Evolutionary conservation across 371 early-diverging fungal species (phyloP).

Genomic region (Blastocladiella emersonii): DNA sequence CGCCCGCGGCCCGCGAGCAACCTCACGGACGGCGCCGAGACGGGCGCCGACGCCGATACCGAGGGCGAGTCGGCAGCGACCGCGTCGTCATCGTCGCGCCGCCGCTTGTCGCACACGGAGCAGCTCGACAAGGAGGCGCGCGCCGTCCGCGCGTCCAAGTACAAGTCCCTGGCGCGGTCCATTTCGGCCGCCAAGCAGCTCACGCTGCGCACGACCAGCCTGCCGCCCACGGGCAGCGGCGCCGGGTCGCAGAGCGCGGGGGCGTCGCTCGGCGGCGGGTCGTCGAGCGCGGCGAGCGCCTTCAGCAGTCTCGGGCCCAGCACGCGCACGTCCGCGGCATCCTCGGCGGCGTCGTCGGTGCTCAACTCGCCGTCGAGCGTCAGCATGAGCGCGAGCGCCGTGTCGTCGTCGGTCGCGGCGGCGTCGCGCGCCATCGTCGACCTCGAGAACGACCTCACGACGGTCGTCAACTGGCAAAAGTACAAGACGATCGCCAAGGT

Average conservation of each 20-base stretch:
- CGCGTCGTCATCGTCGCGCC: too few relatives aligned
- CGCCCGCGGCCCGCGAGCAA: neutral
- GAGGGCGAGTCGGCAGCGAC: neutral
- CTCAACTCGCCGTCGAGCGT: neutral
- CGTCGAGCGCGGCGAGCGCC: too few relatives aligned
- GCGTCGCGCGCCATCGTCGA: neutral
- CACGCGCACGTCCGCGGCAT: neutral
- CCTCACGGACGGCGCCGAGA: neutral
- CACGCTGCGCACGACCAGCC: too few relatives aligned
- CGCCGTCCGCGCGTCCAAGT: too few relatives aligned
- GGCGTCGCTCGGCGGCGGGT: too few relatives aligned
- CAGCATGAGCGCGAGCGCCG: too few relatives aligned
- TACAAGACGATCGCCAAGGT: slow-evolving; percentile 45
- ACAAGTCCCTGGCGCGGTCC: neutral
- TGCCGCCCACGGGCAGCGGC: neutral
- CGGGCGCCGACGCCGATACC: neutral
- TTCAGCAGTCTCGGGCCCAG: too few relatives aligned
- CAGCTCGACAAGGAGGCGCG: too few relatives aligned
- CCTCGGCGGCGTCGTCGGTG: neutral
- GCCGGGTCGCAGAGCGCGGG: neutral
- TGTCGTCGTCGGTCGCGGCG: neutral
- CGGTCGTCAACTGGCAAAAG: slow-evolving; percentile 45
- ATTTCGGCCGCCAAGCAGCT: neutral
- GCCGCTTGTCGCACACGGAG: too few relatives aligned
- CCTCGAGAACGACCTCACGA: neutral